Evolutionary conservation across 495 filamentous ascomycete genomes (phyloP).

Genomic region (Aspergillus cavernicola): DNA sequence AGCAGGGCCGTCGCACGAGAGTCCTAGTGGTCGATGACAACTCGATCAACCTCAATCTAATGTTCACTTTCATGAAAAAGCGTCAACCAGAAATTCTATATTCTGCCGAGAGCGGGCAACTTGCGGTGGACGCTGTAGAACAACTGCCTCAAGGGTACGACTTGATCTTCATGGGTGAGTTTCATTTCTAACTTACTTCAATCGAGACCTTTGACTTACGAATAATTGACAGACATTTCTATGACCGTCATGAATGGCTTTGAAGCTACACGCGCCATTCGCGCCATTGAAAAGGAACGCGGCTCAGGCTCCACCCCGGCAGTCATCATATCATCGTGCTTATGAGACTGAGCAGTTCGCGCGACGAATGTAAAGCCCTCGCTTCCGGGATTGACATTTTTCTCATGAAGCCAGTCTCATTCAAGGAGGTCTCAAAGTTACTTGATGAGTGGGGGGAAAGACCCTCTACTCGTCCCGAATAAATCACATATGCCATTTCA

Average conservation of each 20-base stretch:
- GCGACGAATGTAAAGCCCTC: slow-evolving; percentile 63
- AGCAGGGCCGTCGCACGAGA: slow-evolving; percentile 11
- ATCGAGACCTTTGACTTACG: neutral
- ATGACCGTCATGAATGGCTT: slow-evolving; percentile 79
- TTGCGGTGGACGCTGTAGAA: slow-evolving; percentile 50
- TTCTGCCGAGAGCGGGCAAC: slow-evolving; percentile 50
- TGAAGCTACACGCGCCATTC: slow-evolving; percentile 66
- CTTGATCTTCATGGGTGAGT: slow-evolving; percentile 55
- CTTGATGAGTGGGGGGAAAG: slow-evolving; percentile 45
- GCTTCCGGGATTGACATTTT: slow-evolving; percentile 68
- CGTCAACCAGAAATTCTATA: slow-evolving; percentile 36
- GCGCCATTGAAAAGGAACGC: slow-evolving; percentile 53
- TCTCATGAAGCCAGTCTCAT: slow-evolving; percentile 66
- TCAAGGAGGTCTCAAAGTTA: slow-evolving; percentile 46
- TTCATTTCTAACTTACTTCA: neutral
- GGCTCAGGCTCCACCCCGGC: slow-evolving; percentile 33
- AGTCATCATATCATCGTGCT: slow-evolving; percentile 71
- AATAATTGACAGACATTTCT: slow-evolving; percentile 51
- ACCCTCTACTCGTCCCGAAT: neutral
- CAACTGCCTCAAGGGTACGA: slow-evolving; percentile 41
- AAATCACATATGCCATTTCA: no score
- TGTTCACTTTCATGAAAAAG: slow-evolving; percentile 58
- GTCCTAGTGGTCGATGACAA: slow-evolving; percentile 75
- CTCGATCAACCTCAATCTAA: slow-evolving; percentile 67
- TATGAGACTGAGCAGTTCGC: slow-evolving; percentile 61